Percentiles rank a stretch among this genome's conserved stretches.
Evolutionary conservation across 352 stramenopile genomes (phyloP).

Genomic region (Pythium monospermum): DNA sequence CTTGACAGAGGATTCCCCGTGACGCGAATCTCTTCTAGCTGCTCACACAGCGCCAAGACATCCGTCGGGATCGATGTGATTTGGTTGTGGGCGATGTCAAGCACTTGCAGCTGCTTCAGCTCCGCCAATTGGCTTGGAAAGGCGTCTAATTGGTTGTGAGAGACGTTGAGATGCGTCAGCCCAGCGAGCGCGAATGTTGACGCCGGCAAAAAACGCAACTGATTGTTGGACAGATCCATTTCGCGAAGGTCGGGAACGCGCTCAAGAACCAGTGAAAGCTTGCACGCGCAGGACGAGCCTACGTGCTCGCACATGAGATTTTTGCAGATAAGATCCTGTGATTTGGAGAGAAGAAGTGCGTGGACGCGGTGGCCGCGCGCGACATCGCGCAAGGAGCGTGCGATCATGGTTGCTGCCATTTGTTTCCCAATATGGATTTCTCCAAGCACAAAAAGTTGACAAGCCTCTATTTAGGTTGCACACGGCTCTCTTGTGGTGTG

Average conservation of each 20-base stretch:
- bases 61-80: slow-evolving; percentile 36
- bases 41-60: slow-evolving; percentile 31
- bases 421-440: no score
- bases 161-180: slow-evolving; percentile 54
- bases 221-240: slow-evolving; percentile 77
- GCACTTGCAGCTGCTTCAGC: slow-evolving; percentile 49
- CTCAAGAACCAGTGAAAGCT: slow-evolving; percentile 74
- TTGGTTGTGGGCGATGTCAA: slow-evolving; percentile 58
- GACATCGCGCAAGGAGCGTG: slow-evolving; percentile 58
- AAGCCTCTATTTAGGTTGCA: no score
- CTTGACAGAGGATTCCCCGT: slow-evolving; percentile 37
- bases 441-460: no score
- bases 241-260: slow-evolving; percentile 53
- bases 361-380: slow-evolving; percentile 47
- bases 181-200: slow-evolving; percentile 63
- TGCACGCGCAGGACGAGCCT: slow-evolving; percentile 79
- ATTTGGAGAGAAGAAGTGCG: slow-evolving; percentile 65
- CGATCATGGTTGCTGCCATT: slow-evolving; percentile 16
- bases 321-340: slow-evolving; percentile 84
- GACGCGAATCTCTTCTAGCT: slow-evolving; percentile 37
- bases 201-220: slow-evolving; percentile 69
- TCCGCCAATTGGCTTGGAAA: slow-evolving; percentile 39
- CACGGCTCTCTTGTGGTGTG: background rate
- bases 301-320: slow-evolving; percentile 92
- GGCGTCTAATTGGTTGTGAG: slow-evolving; percentile 55